Conservation (phyloP, 306 rosid species). For the Ceratonia siliqua region DNA sequence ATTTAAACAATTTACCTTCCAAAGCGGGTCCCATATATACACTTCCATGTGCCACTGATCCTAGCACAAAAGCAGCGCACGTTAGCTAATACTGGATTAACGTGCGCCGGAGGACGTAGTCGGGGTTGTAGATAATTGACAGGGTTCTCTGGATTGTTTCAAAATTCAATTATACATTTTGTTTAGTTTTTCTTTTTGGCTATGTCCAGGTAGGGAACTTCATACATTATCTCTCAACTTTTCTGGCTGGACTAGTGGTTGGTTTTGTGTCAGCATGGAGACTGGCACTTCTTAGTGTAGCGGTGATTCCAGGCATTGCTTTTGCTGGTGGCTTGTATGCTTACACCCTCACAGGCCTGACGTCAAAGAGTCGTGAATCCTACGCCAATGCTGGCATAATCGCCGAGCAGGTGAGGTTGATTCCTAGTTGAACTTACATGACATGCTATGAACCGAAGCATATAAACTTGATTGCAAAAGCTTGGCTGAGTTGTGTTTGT, state of each 20-base stretch:
- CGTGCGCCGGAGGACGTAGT: slow-evolving; percentile 18
- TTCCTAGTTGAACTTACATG: not conserved
- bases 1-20: no score
- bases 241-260: slow-evolving; percentile 95
- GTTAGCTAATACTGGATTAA: slow-evolving; percentile 22
- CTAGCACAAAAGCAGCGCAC: not conserved
- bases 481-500: not conserved
- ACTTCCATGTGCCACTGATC: not conserved
- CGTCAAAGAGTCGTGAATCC: slow-evolving; percentile 93
- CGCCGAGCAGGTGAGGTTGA: slow-evolving; percentile 81
- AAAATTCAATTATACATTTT: no score
- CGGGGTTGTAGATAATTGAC: not conserved
- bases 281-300: slow-evolving; percentile 90
- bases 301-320: slow-evolving; percentile 97
- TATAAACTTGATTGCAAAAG: not conserved
- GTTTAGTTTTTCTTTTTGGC: not conserved
- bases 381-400: slow-evolving; percentile 95
- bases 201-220: slow-evolving; percentile 88
- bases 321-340: slow-evolving; percentile 98
- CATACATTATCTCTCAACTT: slow-evolving; percentile 96
- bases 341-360: slow-evolving; percentile 93
- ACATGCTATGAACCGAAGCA: slow-evolving; percentile 18
- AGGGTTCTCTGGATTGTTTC: no score
- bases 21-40: slow-evolving; percentile 24
- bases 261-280: slow-evolving; percentile 99